These are phyloP conservation scores for Reutealis trisperma DNA, from an alignment of 345 rosid species.

Conservation along the genomic window DNA sequence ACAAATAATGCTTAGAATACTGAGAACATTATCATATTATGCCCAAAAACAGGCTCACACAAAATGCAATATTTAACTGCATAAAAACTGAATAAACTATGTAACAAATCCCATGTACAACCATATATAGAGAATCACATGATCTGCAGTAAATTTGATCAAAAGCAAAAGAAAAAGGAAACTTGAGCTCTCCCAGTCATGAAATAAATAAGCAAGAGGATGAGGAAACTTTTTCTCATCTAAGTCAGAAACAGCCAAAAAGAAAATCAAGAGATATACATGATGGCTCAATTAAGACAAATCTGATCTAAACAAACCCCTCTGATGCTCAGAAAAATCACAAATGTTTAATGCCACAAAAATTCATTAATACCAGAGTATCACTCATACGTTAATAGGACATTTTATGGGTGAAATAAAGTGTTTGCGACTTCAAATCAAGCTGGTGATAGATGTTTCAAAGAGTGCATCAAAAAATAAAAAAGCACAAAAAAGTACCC, in stretches of 20 bases:
- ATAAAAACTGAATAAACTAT: neutral
- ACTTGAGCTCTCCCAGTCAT: neutral
- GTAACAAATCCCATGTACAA: neutral
- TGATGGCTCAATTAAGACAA: neutral
- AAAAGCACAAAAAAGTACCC: slow-evolving; percentile 47
- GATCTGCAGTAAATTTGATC: neutral
- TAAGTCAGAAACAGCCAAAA: neutral
- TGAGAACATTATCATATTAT: no score
- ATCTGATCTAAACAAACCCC: neutral
- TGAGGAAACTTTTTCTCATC: neutral
- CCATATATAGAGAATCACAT: neutral
- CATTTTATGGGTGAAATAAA: neutral
- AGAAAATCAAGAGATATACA: neutral
- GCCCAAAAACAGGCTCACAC: no score
- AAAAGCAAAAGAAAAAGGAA: neutral
- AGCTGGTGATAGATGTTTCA: neutral
- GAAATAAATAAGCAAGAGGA: neutral
- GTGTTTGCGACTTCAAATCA: neutral
- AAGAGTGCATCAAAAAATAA: slow-evolving; percentile 14
- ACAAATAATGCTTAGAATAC: no score
- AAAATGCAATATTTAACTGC: no score
- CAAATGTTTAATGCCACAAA: neutral
- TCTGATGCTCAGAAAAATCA: neutral
- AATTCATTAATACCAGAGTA: neutral
- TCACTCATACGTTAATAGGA: neutral